Evolutionary conservation across 2,329 filamentous ascomycete genomes (phyloP).

Genomic region (Claviceps sp.): DNA sequence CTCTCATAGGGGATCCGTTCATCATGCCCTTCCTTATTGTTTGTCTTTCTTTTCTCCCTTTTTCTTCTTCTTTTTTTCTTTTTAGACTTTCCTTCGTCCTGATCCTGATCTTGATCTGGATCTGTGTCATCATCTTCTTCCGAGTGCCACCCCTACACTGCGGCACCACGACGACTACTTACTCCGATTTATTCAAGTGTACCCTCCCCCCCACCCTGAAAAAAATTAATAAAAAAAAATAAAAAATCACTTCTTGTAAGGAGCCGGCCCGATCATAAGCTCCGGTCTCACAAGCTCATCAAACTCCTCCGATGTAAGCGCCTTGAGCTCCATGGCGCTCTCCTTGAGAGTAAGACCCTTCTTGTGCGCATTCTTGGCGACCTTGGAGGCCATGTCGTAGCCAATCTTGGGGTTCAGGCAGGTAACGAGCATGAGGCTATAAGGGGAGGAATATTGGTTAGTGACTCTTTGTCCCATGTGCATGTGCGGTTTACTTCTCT

Average conservation of each 20-base stretch:
- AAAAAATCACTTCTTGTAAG: conserved; percentile 30
- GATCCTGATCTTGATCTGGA: not conserved
- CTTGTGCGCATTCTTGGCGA: conserved; percentile 98
- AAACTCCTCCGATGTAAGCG: conserved; percentile 79
- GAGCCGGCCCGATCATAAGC: conserved; percentile 80
- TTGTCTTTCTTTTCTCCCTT: not conserved
- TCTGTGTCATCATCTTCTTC: conserved; percentile 18
- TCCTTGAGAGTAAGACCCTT: conserved; percentile 90
- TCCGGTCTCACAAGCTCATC: conserved; percentile 82
- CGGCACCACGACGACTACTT: too few relatives aligned
- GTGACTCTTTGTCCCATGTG: not conserved
- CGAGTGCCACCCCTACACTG: not conserved
- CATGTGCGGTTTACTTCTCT: too few relatives aligned
- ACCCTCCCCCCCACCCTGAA: too few relatives aligned
- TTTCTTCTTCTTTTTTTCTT: not conserved
- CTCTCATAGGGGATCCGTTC: too few relatives aligned
- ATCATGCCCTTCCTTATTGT: not conserved
- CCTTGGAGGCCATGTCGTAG: conserved; percentile 94
- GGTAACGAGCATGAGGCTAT: conserved; percentile 90
- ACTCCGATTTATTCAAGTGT: too few relatives aligned
- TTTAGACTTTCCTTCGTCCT: not conserved
- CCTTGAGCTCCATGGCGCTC: conserved; percentile 85
- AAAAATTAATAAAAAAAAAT: too few relatives aligned
- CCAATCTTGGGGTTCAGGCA: conserved; percentile 96
- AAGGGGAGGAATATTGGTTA: not conserved